These are phyloP conservation scores for Protomyces macrosporus DNA, from an alignment of 1,139 yeast genomes.

Conservation along the genomic window DNA sequence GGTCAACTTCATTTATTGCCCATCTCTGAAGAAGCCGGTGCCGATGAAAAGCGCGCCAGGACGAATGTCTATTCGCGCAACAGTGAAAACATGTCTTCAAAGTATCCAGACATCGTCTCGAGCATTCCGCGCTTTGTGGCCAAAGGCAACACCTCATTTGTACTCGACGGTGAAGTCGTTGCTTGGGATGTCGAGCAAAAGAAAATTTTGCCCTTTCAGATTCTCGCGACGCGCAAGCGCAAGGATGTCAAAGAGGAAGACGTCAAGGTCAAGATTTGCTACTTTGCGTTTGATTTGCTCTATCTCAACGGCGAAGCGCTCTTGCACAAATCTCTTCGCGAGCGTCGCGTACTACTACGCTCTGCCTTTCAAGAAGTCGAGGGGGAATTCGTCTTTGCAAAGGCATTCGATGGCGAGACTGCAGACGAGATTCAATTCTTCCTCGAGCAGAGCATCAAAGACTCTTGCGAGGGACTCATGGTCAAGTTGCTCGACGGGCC, in stretches of 20 bases:
- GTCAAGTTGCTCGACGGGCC: constrained; percentile 77
- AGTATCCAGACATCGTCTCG: constrained; percentile 83
- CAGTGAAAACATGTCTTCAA: constrained; percentile 92
- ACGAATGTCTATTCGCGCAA: constrained; percentile 84
- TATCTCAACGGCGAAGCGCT: constrained; percentile 65
- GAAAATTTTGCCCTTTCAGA: constrained; percentile 87
- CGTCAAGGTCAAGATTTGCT: constrained; percentile 82
- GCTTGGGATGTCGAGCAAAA: constrained; percentile 81
- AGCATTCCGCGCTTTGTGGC: constrained; percentile 59
- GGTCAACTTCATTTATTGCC: constrained; percentile 81
- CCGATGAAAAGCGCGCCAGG: constrained; percentile 42
- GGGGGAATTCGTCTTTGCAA: constrained; percentile 81
- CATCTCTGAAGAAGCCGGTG: constrained; percentile 35
- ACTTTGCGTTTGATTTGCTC: constrained; percentile 84
- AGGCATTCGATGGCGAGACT: constrained; percentile 63
- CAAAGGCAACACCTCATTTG: constrained; percentile 48
- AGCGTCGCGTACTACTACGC: constrained; percentile 60
- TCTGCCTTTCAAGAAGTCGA: constrained; percentile 56
- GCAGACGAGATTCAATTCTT: constrained; percentile 70
- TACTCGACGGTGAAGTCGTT: constrained; percentile 96
- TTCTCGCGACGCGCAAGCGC: constrained; percentile 84
- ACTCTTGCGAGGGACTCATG: constrained; percentile 94
- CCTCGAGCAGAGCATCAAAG: constrained; percentile 81
- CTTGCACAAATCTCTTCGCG: constrained; percentile 60
- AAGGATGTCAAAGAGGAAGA: constrained; percentile 85